These are phyloP conservation scores for Aspergillus piperis DNA, from an alignment of 2,329 filamentous ascomycete species.

Conservation along the genomic window DNA sequence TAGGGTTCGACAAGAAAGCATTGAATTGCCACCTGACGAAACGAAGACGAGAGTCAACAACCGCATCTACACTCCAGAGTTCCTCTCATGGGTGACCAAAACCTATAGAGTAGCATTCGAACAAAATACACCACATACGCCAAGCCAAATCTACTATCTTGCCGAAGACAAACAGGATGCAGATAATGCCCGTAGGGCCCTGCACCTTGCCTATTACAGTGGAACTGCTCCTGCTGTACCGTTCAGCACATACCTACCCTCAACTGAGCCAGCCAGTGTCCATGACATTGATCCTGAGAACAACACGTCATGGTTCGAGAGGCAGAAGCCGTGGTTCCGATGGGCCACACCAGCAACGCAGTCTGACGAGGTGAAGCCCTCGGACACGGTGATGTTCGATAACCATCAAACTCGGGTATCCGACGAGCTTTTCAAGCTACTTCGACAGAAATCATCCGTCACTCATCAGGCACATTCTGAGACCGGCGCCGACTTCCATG, in stretches of 20 bases:
- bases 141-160: constrained; percentile 36
- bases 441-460: constrained; percentile 20
- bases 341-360: constrained; percentile 37
- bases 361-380: constrained; percentile 17
- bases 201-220: constrained; percentile 35
- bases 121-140: constrained; percentile 16
- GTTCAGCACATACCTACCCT: constrained; percentile 39
- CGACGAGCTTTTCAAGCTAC: constrained; percentile 34
- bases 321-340: constrained; percentile 39
- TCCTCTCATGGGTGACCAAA: constrained; percentile 37
- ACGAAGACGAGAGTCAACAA: constrained; percentile 14
- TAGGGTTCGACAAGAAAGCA: constrained; percentile 32
- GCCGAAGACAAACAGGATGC: constrained; percentile 33
- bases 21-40: constrained; percentile 22
- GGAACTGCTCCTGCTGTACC: constrained; percentile 22
- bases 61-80: constrained; percentile 25
- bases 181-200: constrained; percentile 36
- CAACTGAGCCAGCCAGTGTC: constrained; percentile 28
- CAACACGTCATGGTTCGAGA: constrained; percentile 34
- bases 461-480: not conserved
- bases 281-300: constrained; percentile 28
- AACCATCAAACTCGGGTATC: constrained; percentile 34
- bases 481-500: constrained; percentile 23
- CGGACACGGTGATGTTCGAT: constrained; percentile 30
- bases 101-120: constrained; percentile 36